Conservation (phyloP, 116 monocot species). For the Papilionanthe hybrid region DNA sequence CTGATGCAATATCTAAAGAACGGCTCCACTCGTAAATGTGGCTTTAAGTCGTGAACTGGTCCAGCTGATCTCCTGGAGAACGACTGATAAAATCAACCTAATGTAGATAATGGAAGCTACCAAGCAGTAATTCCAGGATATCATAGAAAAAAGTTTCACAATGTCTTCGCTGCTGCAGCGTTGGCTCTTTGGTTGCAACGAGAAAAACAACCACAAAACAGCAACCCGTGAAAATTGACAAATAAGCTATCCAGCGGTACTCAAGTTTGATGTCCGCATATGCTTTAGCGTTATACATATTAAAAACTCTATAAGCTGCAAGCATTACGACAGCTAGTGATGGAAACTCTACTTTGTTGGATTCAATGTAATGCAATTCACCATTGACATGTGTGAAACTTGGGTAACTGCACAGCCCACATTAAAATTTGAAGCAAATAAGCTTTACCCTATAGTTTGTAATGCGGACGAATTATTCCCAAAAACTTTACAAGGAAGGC, state of each 20-base stretch:
- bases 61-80: too few relatives aligned
- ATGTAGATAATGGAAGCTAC: too few relatives aligned
- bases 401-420: conserved; percentile 93
- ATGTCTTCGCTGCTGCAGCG: too few relatives aligned
- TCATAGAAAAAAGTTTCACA: too few relatives aligned
- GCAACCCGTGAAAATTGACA: conserved; percentile 81
- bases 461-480: conserved; percentile 39
- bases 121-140: too few relatives aligned
- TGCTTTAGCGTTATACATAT: conserved; percentile 35
- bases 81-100: too few relatives aligned
- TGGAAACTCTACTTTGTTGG: conserved; percentile 75
- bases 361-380: conserved; percentile 81
- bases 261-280: conserved; percentile 47
- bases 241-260: conserved; percentile 92
- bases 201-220: conserved; percentile 76
- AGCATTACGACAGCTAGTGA: conserved; percentile 96
- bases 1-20: too few relatives aligned
- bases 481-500: conserved; percentile 62
- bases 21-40: too few relatives aligned
- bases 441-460: conserved; percentile 85
- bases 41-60: too few relatives aligned
- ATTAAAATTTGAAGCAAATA: conserved; percentile 91
- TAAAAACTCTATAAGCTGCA: conserved; percentile 88
- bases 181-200: conserved; percentile 82
- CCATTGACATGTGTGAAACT: conserved; percentile 99